Base-by-base conservation (phyloP, 176 grass and related monocot species). In the Musa beccarii region DNA sequence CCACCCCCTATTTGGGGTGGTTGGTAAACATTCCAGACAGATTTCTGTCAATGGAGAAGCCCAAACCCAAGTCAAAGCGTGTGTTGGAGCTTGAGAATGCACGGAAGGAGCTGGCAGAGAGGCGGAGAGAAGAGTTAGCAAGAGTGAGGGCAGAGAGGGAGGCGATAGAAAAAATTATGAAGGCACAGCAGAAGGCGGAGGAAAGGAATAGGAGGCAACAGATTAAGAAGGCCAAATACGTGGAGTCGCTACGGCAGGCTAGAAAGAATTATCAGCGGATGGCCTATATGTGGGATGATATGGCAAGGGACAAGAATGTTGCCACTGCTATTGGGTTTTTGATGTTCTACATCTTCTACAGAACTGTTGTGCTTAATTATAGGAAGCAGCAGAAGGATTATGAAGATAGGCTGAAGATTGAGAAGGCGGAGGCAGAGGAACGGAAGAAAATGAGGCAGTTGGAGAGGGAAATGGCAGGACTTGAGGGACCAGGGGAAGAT, bases 341-440 rank as follows among this genome's bases (percentile, higher is more conserved):
- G 68, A 80, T 80, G 52, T 80, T 80, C 49, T 80, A 34, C 57
- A 9, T 80, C 23, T 80, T 80, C 61, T 80, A 80, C 29, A 72
- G 69, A 43, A 80, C 69, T 21, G 79, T 80, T 50, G 79, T 80
- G 69, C 79, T 80, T 73, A 80, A 73, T 12, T 80, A 80, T 43
- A 72, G 79, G 79, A 80, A 73, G 79, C 79, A 80, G 68, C 79
- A 80, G 56, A 72, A 80, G 56, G 79, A 80, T 53, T 80, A 80
- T 64, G 79, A 80, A 53, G 79, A 80, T 51, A 80, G 79, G 56
- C 79, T 80, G 9, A 80, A 80, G 49, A 80, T 80, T 65, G 79
- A 80, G 69, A 80, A 73, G 55, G 79, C 79, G 0, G 79, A 80
- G 20, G 79, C 79, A 14, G 79, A 80, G 21, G 79, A 80, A 57